These are phyloP conservation scores for Kokia cookei DNA, from an alignment of 441 rosid species.

Conservation along the genomic window DNA sequence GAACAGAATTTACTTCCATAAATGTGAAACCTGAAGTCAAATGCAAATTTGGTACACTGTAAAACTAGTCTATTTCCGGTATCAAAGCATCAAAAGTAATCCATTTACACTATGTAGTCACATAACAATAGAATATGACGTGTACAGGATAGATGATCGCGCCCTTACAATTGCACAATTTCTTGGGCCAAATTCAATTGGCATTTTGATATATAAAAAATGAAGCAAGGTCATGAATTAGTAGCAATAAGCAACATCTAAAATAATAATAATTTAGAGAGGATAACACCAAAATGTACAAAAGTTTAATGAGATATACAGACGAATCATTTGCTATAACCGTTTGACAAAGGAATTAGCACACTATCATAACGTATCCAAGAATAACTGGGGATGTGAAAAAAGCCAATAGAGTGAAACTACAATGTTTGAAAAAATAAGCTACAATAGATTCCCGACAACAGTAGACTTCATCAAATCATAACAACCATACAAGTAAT, in stretches of 20 bases:
- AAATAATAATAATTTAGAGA: not conserved
- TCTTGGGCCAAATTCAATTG: not conserved
- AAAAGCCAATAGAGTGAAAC: not conserved
- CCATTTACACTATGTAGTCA: not conserved
- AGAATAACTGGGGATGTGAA: not conserved
- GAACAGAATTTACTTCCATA: slow-evolving; percentile 59
- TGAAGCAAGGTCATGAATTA: not conserved
- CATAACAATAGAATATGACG: not conserved
- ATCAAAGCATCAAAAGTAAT: not conserved
- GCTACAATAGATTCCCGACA: not conserved
- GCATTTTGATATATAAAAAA: not conserved
- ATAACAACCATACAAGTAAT: not conserved
- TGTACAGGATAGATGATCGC: not conserved
- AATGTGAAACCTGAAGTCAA: slow-evolving; percentile 63
- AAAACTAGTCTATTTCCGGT: not conserved
- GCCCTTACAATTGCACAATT: not conserved
- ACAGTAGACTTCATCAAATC: not conserved
- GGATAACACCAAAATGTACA: not conserved
- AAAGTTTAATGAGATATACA: not conserved
- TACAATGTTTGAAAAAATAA: not conserved
- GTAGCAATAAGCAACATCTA: not conserved
- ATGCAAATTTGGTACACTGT: slow-evolving; percentile 1
- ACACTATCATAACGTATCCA: not conserved
- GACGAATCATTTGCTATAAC: not conserved
- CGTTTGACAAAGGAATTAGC: not conserved